Base-by-base conservation (phyloP, 306 rosid genomes). In the Prunus fruticosa region DNA sequence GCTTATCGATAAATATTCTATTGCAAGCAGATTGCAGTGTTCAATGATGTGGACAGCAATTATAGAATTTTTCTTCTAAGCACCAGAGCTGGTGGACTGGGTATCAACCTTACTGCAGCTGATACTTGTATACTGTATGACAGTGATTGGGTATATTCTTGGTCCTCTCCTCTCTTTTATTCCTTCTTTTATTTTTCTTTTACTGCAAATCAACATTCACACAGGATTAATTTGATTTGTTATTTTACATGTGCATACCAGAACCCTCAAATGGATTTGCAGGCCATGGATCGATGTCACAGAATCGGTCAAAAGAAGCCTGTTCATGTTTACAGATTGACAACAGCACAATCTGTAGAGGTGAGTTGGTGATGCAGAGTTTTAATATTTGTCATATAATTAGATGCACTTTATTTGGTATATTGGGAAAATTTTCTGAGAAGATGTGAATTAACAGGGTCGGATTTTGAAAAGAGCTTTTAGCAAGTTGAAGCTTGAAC, bases 201-300 rank as follows among this genome's bases (percentile, higher is more conserved):
- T 34, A 34, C 41, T 51, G 32, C 49, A 8, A 73, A 50, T 16
- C 57, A 25, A 16, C 32, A 43, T 57, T 25, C 25, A 11, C 30
- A 25, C 41, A 60, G 28, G 19, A 57, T 19, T 43, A 61, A 69
- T 65, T 27, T 77, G 52, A 76, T 82, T 30, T 28, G 43, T 22
- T 49, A 51, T 61, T 64, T 79, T 74, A 15, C 65, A 25, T 82
- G 74, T 76, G 82, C 77, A 64, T 66, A 62, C 60, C 88, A 96
- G 98, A 92, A 96, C 88, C 99, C 99, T 71, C 99, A 96, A 81
- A 87, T 87, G 89, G 99, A 96, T 91, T 83, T 96, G 82, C 99
- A 96, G 78, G 99, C 98, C 78, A 96, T 96, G 99, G 98, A 96
- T 86, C 87, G 99, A 82, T 96, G 99, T 64, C 99, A 96, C 70